Conservation (phyloP, 2,329 filamentous ascomycete species). For the Apiospora arundinis region DNA sequence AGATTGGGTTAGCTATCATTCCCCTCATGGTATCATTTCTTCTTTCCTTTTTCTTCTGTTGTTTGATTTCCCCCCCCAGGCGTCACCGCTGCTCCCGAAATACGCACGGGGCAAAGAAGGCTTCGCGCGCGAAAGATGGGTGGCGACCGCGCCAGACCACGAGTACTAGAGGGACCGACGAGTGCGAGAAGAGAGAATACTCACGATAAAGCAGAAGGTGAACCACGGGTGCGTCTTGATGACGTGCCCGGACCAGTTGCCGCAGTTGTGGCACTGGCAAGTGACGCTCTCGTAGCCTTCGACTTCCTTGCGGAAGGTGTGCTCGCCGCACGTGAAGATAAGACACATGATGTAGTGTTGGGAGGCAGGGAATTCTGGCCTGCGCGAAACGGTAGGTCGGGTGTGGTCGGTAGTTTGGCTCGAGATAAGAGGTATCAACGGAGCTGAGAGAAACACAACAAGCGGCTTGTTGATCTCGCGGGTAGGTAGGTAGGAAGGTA, state of each 20-base stretch:
- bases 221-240: conserved; percentile 75
- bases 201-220: conserved; percentile 77
- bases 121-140: no score
- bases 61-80: no score
- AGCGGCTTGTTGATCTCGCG: not conserved
- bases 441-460: not conserved
- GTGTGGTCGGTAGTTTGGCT: not conserved
- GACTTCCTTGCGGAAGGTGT: conserved; percentile 65
- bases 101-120: no score
- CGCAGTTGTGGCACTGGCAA: conserved; percentile 71
- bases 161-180: no score
- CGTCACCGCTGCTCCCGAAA: no score
- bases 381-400: not conserved
- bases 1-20: not conserved
- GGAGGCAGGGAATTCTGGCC: not conserved
- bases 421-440: not conserved
- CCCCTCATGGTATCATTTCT: not conserved
- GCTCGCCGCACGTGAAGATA: conserved; percentile 67
- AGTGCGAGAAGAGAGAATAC: conserved; percentile 34
- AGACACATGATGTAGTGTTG: conserved; percentile 58
- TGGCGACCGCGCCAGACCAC: no score
- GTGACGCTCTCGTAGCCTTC: conserved; percentile 66
- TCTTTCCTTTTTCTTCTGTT: no score
- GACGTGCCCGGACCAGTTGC: conserved; percentile 66
- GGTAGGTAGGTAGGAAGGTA: not conserved